phyloP scores from a whole-genome alignment of 345 rosid genomes.

The Brassica napus region DNA sequence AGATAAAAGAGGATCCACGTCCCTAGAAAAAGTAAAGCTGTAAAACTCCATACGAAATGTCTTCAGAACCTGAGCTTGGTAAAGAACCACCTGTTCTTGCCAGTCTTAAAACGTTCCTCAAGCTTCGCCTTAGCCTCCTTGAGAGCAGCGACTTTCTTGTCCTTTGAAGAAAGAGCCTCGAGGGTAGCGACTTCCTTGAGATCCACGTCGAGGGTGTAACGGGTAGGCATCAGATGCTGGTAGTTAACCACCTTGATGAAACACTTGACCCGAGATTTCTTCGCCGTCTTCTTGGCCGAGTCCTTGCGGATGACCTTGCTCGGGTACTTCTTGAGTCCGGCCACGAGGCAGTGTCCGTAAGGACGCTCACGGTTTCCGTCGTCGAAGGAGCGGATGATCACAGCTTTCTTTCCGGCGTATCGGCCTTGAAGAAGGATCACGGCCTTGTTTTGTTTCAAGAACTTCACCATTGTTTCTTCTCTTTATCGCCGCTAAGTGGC shows the following conservation, averaged over 20 bases:
- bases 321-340: conserved; percentile 57
- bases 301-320: conserved; percentile 29
- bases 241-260: conserved; percentile 60
- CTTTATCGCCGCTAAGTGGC: conserved; percentile 23
- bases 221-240: conserved; percentile 65
- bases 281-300: conserved; percentile 17
- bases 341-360: conserved; percentile 39
- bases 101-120: conserved; percentile 65
- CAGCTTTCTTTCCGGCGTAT: conserved; percentile 59
- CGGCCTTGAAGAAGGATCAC: conserved; percentile 63
- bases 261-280: conserved; percentile 60
- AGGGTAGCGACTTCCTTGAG: conserved; percentile 49
- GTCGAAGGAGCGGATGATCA: conserved; percentile 46
- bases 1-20: conserved; percentile 32
- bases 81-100: conserved; percentile 67
- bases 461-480: conserved; percentile 35
- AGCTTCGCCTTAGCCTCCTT: conserved; percentile 59
- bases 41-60: background rate
- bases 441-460: conserved; percentile 50
- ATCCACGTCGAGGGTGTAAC: conserved; percentile 64
- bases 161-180: conserved; percentile 48
- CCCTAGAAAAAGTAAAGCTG: conserved; percentile 15
- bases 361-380: too few relatives aligned
- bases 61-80: conserved; percentile 61
- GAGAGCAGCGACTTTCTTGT: conserved; percentile 52